These are phyloP conservation scores for Penicillium digitatum DNA, from an alignment of 2,329 filamentous ascomycete genomes.

Conservation along the genomic window DNA sequence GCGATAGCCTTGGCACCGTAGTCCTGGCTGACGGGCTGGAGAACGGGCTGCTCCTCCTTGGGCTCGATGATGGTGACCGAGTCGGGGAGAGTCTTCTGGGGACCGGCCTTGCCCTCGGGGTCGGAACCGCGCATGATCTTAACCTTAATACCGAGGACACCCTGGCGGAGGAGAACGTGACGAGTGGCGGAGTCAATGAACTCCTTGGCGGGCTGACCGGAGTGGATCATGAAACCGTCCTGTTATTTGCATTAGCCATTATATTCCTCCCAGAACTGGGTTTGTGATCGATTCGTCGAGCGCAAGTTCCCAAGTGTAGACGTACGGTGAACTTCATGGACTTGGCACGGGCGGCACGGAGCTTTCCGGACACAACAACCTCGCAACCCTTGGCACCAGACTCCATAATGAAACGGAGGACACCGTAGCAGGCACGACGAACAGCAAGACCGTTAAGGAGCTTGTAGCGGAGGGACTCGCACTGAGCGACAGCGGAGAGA, in stretches of 20 bases:
- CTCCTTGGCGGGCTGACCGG: constrained; percentile 97
- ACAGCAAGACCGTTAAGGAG: constrained; percentile 99
- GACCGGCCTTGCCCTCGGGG: constrained; percentile 97
- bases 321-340: constrained; percentile 99
- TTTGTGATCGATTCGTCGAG: background rate
- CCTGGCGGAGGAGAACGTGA: constrained; percentile 99
- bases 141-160: constrained; percentile 99
- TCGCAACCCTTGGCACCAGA: constrained; percentile 99
- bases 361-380: constrained; percentile 98
- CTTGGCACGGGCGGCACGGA: constrained; percentile 98
- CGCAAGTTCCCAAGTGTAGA: constrained; percentile 16
- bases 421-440: constrained; percentile 98
- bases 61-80: constrained; percentile 99
- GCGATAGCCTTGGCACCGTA: constrained; percentile 88
- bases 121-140: constrained; percentile 99
- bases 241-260: constrained; percentile 29
- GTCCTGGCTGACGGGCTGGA: constrained; percentile 96
- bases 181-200: constrained; percentile 99
- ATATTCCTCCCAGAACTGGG: background rate
- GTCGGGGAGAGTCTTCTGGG: constrained; percentile 95
- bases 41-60: constrained; percentile 96
- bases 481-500: constrained; percentile 99
- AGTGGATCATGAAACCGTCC: constrained; percentile 99
- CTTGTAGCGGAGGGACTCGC: constrained; percentile 99
- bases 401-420: constrained; percentile 99